Evolutionary conservation across 495 filamentous ascomycete genomes (phyloP).

Genomic region (Aspergillus steynii): DNA sequence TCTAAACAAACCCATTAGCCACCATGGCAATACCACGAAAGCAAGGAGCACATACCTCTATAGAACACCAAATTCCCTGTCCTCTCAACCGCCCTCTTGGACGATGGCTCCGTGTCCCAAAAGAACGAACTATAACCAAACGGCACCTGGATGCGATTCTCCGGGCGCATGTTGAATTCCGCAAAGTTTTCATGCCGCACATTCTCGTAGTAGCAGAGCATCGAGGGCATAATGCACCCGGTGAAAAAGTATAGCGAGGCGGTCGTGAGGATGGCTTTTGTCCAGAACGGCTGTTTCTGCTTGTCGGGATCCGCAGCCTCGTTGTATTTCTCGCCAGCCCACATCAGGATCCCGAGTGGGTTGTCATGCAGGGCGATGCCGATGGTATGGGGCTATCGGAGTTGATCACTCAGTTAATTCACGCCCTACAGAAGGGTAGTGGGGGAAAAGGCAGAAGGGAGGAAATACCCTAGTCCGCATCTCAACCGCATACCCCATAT

Average conservation of each 20-base stretch:
- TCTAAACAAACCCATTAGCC: no score
- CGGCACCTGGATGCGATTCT: conserved; percentile 9
- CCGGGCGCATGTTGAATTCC: conserved; percentile 17
- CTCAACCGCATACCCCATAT: conserved; percentile 16
- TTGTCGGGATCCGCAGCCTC: conserved; percentile 12
- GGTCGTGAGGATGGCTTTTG: conserved; percentile 19
- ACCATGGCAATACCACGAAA: no score
- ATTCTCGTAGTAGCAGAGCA: conserved; percentile 20
- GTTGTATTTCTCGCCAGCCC: conserved; percentile 38
- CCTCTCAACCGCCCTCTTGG: conserved; percentile 8
- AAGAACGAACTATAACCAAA: conserved; percentile 15
- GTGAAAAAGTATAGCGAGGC: conserved; percentile 38
- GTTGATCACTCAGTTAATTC: no score
- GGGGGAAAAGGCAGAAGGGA: no score
- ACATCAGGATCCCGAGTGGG: conserved; percentile 36
- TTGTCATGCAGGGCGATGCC: conserved; percentile 39
- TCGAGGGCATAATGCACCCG: conserved; percentile 17
- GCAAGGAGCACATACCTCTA: conserved; percentile 17
- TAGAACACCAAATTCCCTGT: conserved; percentile 29
- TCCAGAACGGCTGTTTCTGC: conserved; percentile 19
- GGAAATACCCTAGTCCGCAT: conserved; percentile 12
- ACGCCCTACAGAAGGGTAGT: no score
- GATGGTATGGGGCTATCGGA: conserved; percentile 31
- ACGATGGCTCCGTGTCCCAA: conserved; percentile 8
- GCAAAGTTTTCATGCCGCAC: conserved; percentile 17